Percentiles rank a stretch among this genome's conserved stretches.
phyloP scores from a whole-genome alignment of 202 grass and related monocot genomes.

The Zizania palustris region DNA sequence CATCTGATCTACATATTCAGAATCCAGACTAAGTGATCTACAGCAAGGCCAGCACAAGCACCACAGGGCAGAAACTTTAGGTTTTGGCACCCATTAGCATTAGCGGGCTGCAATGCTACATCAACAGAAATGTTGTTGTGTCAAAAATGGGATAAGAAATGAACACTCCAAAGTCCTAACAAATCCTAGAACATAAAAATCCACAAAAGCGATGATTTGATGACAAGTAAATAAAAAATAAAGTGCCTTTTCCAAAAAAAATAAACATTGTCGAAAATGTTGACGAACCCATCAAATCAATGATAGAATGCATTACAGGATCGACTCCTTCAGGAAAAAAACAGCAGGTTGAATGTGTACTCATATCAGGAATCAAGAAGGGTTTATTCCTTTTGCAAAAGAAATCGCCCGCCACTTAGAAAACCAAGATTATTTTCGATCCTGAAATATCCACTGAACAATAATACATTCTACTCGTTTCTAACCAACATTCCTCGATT shows the following conservation, averaged over 20 bases:
- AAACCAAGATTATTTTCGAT: neutral
- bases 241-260: neutral
- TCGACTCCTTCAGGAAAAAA: neutral
- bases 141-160: neutral
- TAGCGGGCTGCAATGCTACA: neutral
- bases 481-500: neutral
- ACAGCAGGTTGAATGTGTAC: neutral
- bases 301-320: neutral
- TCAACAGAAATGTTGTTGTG: neutral
- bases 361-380: neutral
- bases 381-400: neutral
- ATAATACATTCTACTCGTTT: neutral
- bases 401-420: neutral
- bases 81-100: neutral
- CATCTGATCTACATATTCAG: constrained; percentile 30
- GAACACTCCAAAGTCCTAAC: neutral
- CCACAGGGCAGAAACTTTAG: too few relatives aligned
- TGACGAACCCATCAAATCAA: neutral
- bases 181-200: constrained; percentile 2
- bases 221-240: neutral
- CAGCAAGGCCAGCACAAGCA: neutral
- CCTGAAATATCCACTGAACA: neutral
- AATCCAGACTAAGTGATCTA: constrained; percentile 12
- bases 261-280: neutral
- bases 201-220: neutral